Percentiles rank a stretch among this genome's conserved stretches.
phyloP scores from a whole-genome alignment of 1,284 basidiomycete species.

The Caloboletus firmus region DNA sequence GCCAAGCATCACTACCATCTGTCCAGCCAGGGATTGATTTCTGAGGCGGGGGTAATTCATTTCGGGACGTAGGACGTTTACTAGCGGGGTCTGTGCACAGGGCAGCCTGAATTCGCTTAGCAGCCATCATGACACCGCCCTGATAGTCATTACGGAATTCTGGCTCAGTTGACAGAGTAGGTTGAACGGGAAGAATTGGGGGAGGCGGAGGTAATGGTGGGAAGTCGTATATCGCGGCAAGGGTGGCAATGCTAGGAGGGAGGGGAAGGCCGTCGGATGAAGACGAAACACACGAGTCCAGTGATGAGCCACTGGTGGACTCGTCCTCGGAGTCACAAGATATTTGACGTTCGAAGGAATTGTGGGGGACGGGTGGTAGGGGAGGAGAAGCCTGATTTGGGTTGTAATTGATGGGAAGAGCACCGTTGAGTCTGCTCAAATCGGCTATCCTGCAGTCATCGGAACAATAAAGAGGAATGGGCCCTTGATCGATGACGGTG shows the following conservation, averaged over 20 bases:
- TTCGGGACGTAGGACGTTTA: constrained; percentile 30
- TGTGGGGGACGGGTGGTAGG: constrained; percentile 42
- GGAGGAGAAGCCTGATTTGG: constrained; percentile 43
- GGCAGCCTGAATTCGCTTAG: constrained; percentile 52
- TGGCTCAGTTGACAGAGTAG: constrained; percentile 14
- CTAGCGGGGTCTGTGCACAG: constrained; percentile 43
- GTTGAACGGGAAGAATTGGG: constrained; percentile 38
- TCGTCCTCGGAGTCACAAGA: constrained; percentile 43
- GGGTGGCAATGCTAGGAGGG: constrained; percentile 48
- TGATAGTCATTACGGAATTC: constrained; percentile 44
- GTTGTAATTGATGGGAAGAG: constrained; percentile 47
- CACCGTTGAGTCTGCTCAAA: constrained; percentile 43
- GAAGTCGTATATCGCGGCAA: constrained; percentile 56
- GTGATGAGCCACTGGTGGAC: constrained; percentile 40
- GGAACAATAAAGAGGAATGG: constrained; percentile 76
- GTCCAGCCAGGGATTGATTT: constrained; percentile 66
- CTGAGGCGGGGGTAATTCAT: constrained; percentile 34
- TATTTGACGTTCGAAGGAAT: constrained; percentile 34
- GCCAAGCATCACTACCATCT: constrained; percentile 65
- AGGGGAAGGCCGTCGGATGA: constrained; percentile 30
- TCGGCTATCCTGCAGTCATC: constrained; percentile 68
- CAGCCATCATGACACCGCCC: constrained; percentile 67
- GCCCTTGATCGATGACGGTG: constrained; percentile 72
- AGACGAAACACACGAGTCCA: constrained; percentile 40
- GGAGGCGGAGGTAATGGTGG: constrained; percentile 53